Evolutionary conservation across 305 asterid genomes (phyloP).

Genomic region (Fraxinus angustifolia): DNA sequence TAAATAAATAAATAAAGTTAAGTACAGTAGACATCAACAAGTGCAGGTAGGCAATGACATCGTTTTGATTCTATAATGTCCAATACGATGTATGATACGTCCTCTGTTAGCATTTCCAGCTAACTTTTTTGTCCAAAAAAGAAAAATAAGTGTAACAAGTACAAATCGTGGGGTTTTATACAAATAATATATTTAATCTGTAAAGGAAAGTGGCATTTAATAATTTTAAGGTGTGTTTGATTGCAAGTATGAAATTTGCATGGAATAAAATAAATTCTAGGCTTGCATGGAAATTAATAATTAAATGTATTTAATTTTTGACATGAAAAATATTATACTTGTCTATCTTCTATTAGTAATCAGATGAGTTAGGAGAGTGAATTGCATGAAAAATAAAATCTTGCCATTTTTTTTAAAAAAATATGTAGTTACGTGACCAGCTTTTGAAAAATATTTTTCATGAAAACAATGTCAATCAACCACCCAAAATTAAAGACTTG

Average conservation of each 20-base stretch:
- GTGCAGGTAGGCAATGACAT: constrained; percentile 2
- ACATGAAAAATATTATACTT: too few species aligned
- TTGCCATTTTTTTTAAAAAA: too few species aligned
- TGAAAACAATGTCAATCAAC: neutral
- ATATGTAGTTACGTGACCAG: too few species aligned
- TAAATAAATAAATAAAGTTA: neutral
- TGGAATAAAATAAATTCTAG: too few species aligned
- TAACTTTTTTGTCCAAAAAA: neutral
- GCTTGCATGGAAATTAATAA: too few species aligned
- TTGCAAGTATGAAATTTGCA: neutral
- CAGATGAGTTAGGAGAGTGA: too few species aligned
- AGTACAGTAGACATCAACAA: neutral
- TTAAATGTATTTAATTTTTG: too few species aligned
- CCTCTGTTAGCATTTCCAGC: neutral
- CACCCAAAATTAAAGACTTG: neutral
- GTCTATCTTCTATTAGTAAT: too few species aligned
- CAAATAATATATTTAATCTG: neutral
- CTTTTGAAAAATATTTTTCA: too few species aligned
- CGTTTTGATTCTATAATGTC: neutral
- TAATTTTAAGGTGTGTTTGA: neutral
- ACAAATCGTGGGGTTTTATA: neutral
- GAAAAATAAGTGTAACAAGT: neutral
- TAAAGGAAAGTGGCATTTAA: neutral
- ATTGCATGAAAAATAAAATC: neutral
- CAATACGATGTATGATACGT: neutral